These are phyloP conservation scores for Salvia miltiorrhiza DNA, from an alignment of 257 asterid genomes.

Conservation along the genomic window DNA sequence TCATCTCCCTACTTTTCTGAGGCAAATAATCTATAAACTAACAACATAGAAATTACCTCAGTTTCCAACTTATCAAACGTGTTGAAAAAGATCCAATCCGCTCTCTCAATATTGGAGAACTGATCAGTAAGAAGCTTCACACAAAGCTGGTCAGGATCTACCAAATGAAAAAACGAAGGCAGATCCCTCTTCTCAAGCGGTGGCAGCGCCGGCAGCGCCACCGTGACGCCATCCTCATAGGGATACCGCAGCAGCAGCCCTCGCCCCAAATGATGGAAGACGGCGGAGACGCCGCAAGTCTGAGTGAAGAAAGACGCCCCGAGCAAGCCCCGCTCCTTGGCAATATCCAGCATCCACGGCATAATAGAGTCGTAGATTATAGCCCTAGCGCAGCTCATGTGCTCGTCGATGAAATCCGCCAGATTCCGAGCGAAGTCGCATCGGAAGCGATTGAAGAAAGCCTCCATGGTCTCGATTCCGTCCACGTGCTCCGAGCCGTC, in stretches of 20 bases:
- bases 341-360: slow-evolving; percentile 37
- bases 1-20: no score
- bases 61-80: slow-evolving; percentile 35
- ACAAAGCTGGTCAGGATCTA: not conserved
- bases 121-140: slow-evolving; percentile 11
- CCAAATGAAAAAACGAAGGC: slow-evolving; percentile 25
- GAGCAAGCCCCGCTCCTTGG: slow-evolving; percentile 24
- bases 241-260: slow-evolving; percentile 24
- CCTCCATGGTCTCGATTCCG: not conserved
- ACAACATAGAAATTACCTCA: slow-evolving; percentile 1
- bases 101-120: slow-evolving; percentile 30
- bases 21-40: no score
- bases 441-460: slow-evolving; percentile 21
- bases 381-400: not conserved
- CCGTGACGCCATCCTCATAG: slow-evolving; percentile 3
- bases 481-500: slow-evolving; percentile 16
- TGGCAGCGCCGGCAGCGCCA: slow-evolving; percentile 40
- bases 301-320: slow-evolving; percentile 47
- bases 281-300: slow-evolving; percentile 29
- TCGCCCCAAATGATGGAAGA: slow-evolving; percentile 36
- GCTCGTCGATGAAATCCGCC: slow-evolving; percentile 20
- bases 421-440: slow-evolving; percentile 7
- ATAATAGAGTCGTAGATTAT: slow-evolving; percentile 32
- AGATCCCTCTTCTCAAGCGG: slow-evolving; percentile 26
- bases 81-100: slow-evolving; percentile 48